These are phyloP conservation scores for Phaffia tasmanica DNA, from an alignment of 768 basidiomycete genomes.

Conservation along the genomic window DNA sequence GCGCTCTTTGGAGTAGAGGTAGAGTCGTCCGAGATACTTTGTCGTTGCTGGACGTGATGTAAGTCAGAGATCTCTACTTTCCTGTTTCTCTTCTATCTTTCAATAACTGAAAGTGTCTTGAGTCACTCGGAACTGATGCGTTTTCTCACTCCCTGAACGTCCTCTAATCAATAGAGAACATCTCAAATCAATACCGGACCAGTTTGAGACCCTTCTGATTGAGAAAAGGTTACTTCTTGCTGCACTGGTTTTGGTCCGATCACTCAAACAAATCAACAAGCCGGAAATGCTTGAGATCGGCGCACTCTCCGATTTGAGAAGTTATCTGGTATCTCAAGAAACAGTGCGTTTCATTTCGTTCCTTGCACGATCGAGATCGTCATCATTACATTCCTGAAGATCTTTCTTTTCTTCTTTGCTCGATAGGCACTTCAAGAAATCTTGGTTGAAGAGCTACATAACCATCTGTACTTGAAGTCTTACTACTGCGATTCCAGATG, in stretches of 20 bases:
- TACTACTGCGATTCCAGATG: constrained; percentile 94
- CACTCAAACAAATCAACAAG: constrained; percentile 80
- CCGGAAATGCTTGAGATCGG: constrained; percentile 89
- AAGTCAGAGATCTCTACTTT: constrained; percentile 33
- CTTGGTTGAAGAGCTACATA: constrained; percentile 86
- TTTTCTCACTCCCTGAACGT: not conserved
- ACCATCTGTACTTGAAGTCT: constrained; percentile 90
- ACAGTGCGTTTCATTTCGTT: constrained; percentile 46
- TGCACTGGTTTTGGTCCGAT: constrained; percentile 70
- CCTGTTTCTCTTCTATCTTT: not conserved
- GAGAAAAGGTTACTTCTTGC: constrained; percentile 89
- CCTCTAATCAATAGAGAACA: constrained; percentile 52
- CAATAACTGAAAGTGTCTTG: not conserved
- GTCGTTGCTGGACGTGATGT: constrained; percentile 89
- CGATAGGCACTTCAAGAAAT: constrained; percentile 78
- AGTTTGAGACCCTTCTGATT: constrained; percentile 83
- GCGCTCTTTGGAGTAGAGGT: constrained; percentile 76
- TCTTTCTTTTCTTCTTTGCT: not conserved
- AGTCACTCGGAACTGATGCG: not conserved
- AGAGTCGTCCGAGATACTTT: constrained; percentile 94
- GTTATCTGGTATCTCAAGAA: constrained; percentile 77
- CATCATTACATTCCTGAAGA: constrained; percentile 7
- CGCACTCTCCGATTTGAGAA: constrained; percentile 77
- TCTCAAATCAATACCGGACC: constrained; percentile 79
- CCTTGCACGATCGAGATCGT: not conserved